Evolutionary conservation across 352 stramenopile species (phyloP).

Genomic region (Phytopythium ostracodes): DNA sequence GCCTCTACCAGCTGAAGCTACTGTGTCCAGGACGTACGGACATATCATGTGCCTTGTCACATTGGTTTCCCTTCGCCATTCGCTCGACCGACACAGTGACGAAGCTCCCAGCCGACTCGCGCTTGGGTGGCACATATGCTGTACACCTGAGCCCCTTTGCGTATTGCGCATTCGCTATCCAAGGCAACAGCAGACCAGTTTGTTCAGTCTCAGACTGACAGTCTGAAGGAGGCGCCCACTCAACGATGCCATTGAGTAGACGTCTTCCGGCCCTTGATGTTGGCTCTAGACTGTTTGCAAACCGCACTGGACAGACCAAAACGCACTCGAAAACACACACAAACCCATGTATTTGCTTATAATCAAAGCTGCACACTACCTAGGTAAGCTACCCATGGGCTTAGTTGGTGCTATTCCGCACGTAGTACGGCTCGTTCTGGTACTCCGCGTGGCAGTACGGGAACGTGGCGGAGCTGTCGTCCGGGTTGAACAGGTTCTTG

Average conservation of each 20-base stretch:
- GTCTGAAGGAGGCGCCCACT: too few relatives aligned
- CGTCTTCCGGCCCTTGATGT: too few relatives aligned
- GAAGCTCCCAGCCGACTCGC: neutral
- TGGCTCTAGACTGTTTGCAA: too few relatives aligned
- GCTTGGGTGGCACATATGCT: neutral
- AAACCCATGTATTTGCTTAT: neutral
- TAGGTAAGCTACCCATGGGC: too few relatives aligned
- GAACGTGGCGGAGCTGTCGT: constrained; percentile 28
- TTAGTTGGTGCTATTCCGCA: constrained; percentile 12
- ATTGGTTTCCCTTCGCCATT: neutral
- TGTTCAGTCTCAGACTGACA: too few relatives aligned
- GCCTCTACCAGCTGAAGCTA: neutral
- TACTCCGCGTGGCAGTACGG: constrained; percentile 47
- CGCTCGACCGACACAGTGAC: neutral
- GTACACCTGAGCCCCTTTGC: too few relatives aligned
- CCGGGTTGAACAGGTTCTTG: constrained; percentile 34
- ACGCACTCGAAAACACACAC: neutral
- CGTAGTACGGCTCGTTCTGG: constrained; percentile 43
- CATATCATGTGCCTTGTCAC: neutral
- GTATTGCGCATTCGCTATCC: too few relatives aligned
- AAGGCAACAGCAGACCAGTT: too few relatives aligned
- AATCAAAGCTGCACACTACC: neutral
- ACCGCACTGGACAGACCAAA: too few relatives aligned
- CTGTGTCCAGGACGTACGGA: neutral
- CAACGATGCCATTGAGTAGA: too few relatives aligned